A percentile compares a stretch with the other conserved stretches of the same genome.
phyloP scores from a whole-genome alignment of 1,284 basidiomycete genomes.

The Grifola frondosa region DNA sequence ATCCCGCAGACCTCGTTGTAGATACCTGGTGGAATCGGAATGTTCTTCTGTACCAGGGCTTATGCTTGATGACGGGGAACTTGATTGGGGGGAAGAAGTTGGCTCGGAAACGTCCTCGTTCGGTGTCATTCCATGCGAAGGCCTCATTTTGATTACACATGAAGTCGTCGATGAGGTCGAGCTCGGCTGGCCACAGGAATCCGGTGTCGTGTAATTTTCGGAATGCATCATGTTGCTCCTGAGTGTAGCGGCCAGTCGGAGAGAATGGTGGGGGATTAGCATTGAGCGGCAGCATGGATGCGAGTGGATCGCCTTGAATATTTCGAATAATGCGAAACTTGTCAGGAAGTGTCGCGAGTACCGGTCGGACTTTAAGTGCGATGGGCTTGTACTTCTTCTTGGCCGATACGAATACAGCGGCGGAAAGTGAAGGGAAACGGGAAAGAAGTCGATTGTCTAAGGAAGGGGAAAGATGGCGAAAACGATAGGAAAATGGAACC shows the following conservation, averaged over 20 bases:
- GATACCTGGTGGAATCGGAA: slow-evolving; percentile 39
- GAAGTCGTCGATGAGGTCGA: slow-evolving; percentile 33
- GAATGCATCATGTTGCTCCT: slow-evolving; percentile 27
- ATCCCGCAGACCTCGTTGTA: slow-evolving; percentile 32
- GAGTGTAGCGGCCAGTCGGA: slow-evolving; percentile 33
- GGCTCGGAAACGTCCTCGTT: slow-evolving; percentile 33
- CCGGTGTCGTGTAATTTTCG: slow-evolving; percentile 25
- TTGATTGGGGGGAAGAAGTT: slow-evolving; percentile 37
- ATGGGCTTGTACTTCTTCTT: slow-evolving; percentile 40
- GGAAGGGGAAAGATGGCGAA: background rate
- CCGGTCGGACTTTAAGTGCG: slow-evolving; percentile 28
- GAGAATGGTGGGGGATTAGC: slow-evolving; percentile 26
- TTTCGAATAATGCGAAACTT: slow-evolving; percentile 33
- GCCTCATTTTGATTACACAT: slow-evolving; percentile 30
- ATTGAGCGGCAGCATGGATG: slow-evolving; percentile 26
- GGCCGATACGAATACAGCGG: background rate
- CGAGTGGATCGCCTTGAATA: slow-evolving; percentile 35
- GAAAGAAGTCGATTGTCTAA: background rate
- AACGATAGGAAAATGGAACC: slow-evolving; percentile 1
- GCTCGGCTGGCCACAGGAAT: slow-evolving; percentile 34
- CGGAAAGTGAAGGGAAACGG: background rate
- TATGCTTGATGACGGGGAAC: slow-evolving; percentile 35
- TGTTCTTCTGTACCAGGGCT: slow-evolving; percentile 36
- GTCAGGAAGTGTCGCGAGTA: slow-evolving; percentile 27
- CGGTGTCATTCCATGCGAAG: slow-evolving; percentile 35